Evolutionary conservation across 192 early-diverging fungal genomes (phyloP).

Genomic region (Chytriomyces sp.): DNA sequence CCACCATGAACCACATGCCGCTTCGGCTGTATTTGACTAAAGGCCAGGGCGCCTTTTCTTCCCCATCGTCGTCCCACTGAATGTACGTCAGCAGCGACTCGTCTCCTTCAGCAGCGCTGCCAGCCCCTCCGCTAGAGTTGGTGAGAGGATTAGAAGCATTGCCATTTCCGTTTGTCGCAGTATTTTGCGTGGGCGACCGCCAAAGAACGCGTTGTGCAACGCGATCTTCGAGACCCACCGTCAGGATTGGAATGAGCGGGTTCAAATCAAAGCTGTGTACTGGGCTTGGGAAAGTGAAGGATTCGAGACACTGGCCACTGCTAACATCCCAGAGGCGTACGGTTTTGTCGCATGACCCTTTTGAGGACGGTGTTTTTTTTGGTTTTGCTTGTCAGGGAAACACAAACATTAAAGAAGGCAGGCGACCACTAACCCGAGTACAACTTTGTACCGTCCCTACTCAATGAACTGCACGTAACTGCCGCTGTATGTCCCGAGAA

Average conservation of each 20-base stretch:
- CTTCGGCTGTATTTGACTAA: slow-evolving; percentile 26
- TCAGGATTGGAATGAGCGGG: slow-evolving; percentile 26
- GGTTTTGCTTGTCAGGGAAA: not conserved
- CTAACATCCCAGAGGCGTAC: slow-evolving; percentile 35
- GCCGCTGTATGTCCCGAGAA: slow-evolving; percentile 28
- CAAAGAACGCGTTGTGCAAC: slow-evolving; percentile 10
- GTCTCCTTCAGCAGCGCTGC: not conserved
- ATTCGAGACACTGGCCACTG: slow-evolving; percentile 15
- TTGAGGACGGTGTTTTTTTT: not conserved
- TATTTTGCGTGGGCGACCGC: not conserved
- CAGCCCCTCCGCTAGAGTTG: not conserved
- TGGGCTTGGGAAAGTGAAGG: slow-evolving; percentile 19
- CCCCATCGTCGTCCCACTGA: not conserved
- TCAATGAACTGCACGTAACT: slow-evolving; percentile 29
- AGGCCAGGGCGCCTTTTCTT: slow-evolving; percentile 2
- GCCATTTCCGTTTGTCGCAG: slow-evolving; percentile 3
- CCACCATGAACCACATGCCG: slow-evolving; percentile 26
- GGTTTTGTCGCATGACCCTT: slow-evolving; percentile 32
- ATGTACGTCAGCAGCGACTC: not conserved
- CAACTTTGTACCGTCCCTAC: slow-evolving; percentile 22
- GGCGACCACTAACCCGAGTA: slow-evolving; percentile 17
- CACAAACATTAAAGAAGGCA: not conserved
- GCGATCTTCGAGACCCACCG: slow-evolving; percentile 25
- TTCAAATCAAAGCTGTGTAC: slow-evolving; percentile 35
- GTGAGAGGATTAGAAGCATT: not conserved